These are phyloP conservation scores for Ensete ventricosum DNA, from an alignment of 176 grass and related monocot species.

Conservation along the genomic window DNA sequence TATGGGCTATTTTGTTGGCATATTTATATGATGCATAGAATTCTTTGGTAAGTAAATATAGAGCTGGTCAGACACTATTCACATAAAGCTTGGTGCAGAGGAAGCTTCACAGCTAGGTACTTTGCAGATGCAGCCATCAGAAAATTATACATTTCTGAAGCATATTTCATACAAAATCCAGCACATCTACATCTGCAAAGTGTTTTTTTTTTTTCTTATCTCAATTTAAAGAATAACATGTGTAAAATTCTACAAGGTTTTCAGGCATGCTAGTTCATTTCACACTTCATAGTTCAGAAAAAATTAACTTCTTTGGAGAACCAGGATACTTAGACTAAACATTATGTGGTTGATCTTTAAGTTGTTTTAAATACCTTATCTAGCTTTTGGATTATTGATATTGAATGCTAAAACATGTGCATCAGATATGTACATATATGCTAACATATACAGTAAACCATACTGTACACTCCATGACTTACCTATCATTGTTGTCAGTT, in stretches of 20 bases:
- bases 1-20: not conserved
- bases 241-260: too few species aligned
- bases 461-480: not conserved
- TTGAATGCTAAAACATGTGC: not conserved
- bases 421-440: not conserved
- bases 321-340: not conserved
- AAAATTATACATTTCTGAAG: not conserved
- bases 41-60: not conserved
- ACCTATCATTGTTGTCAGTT: constrained; percentile 90
- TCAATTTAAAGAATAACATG: not conserved
- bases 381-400: not conserved
- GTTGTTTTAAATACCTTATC: not conserved
- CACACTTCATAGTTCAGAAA: not conserved
- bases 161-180: not conserved
- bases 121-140: not conserved
- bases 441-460: not conserved
- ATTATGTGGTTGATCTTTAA: too few species aligned
- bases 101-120: too few species aligned
- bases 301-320: not conserved
- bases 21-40: not conserved
- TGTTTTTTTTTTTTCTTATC: not conserved
- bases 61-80: too few species aligned
- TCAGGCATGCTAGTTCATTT: too few species aligned
- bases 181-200: not conserved
- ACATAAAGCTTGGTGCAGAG: too few species aligned